Conservation (phyloP, 192 early-diverging fungal species). For the Podila epicladia region DNA sequence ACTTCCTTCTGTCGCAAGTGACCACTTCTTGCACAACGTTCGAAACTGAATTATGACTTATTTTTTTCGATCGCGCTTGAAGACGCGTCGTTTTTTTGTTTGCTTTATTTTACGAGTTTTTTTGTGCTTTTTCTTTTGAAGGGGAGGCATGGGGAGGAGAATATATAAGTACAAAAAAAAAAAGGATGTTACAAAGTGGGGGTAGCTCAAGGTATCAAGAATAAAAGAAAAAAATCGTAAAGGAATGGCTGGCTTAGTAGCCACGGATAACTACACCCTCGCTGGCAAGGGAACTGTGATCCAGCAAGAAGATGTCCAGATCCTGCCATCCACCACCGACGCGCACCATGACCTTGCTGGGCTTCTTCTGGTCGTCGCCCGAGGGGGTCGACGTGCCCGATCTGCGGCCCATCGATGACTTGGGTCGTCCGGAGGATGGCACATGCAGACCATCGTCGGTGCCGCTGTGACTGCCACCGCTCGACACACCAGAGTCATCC, state of each 20-base stretch:
- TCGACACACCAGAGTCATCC: slow-evolving; percentile 55
- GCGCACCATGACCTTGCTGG: slow-evolving; percentile 58
- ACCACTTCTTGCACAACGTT: too few relatives aligned
- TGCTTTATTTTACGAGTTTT: too few relatives aligned
- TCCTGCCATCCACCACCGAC: slow-evolving; percentile 73
- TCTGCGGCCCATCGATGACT: slow-evolving; percentile 1
- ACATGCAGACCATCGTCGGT: slow-evolving; percentile 40
- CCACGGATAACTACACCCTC: slow-evolving; percentile 14
- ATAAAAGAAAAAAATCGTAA: background rate
- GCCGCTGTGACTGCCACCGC: slow-evolving; percentile 51
- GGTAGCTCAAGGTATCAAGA: background rate
- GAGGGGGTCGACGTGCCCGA: background rate
- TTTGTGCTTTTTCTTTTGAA: too few relatives aligned
- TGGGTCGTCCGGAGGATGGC: background rate
- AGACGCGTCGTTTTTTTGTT: too few relatives aligned
- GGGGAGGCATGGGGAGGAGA: too few relatives aligned
- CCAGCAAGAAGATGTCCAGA: slow-evolving; percentile 69
- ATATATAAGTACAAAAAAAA: background rate
- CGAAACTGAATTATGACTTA: too few relatives aligned
- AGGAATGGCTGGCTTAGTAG: slow-evolving; percentile 3
- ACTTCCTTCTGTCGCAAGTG: too few relatives aligned
- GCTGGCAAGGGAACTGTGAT: slow-evolving; percentile 51
- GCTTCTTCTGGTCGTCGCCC: slow-evolving; percentile 12
- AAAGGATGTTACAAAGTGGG: background rate
- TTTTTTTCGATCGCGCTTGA: too few relatives aligned